Base-by-base conservation (phyloP, 306 rosid genomes). In the Comarum palustre region DNA sequence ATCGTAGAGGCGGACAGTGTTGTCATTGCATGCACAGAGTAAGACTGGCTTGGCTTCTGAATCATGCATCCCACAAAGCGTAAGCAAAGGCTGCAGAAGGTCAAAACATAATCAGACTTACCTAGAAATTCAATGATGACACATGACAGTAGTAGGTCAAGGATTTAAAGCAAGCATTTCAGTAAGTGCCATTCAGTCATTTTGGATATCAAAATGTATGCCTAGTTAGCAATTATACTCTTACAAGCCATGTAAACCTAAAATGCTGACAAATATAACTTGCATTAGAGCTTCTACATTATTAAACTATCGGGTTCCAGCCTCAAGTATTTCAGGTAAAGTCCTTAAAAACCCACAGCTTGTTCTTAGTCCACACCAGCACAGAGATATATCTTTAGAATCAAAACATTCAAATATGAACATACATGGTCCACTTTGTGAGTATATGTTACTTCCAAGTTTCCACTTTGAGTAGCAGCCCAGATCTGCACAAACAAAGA, bases 61-160 rank as follows among this genome's bases (percentile, higher is more conserved):
- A 81, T 94, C 98, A 62, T 83, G 96, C 92, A 91, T 91, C 68
- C 98, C 98, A 74, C 96, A 83, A 27, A 94, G 91, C 29, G 92
- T 78, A 78, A 94, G 74, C 74, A 94, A 60, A 71, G 97, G 97
- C 98, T 94, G 81, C 79, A 88, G 58, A 69, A 78, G 32, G 51
- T 66, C 41, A 6, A 22, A 38, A 54, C 54, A 73, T 34, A 13
- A 38, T 71, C 5, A 66, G 43, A 72, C 65, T 45, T 6, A 20
- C 34, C 27, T 19, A 41, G 32, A 64, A 54, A 41, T n/a, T 68
- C 1, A 52, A 6, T n/a, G 17, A 61, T 13, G 71, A 65, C 45
- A 19, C 39, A 32, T 9, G 36, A 61, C 14, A 41, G 34, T 73
- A 32, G 39, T 45, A 13, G 34, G 45, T 41, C 13, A 19, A 29